These are phyloP conservation scores for Mycena venus DNA, from an alignment of 768 basidiomycete genomes.

Conservation along the genomic window DNA sequence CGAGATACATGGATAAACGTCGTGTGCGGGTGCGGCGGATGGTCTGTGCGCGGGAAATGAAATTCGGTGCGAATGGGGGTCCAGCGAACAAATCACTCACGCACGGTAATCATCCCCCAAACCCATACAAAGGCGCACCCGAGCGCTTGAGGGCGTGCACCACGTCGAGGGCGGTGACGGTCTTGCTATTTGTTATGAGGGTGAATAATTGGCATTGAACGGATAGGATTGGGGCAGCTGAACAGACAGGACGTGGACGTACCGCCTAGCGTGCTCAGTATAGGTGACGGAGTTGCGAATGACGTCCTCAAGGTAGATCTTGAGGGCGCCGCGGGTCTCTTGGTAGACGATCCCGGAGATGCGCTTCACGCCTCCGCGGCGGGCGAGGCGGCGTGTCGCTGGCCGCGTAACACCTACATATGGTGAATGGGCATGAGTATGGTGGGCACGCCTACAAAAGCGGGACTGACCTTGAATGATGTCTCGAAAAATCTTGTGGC, in stretches of 20 bases:
- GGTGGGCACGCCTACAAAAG: too few species aligned
- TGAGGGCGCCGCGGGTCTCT: slow-evolving; percentile 18
- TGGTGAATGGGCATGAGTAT: not conserved
- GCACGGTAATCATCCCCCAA: not conserved
- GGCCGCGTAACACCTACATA: slow-evolving; percentile 15
- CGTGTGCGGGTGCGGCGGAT: not conserved
- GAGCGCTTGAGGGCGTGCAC: slow-evolving; percentile 18
- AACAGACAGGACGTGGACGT: not conserved
- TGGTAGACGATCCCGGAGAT: slow-evolving; percentile 13
- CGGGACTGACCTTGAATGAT: slow-evolving; percentile 52
- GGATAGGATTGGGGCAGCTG: too few species aligned
- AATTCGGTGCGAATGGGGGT: not conserved
- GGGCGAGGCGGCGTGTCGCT: slow-evolving; percentile 5
- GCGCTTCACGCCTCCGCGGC: slow-evolving; percentile 22
- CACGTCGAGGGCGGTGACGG: slow-evolving; percentile 9
- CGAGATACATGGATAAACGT: not conserved
- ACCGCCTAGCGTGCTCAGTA: slow-evolving; percentile 7
- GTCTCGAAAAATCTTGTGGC: slow-evolving; percentile 78
- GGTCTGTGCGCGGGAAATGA: slow-evolving; percentile 9
- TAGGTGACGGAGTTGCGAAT: slow-evolving; percentile 15
- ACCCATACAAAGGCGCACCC: not conserved
- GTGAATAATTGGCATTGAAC: not conserved
- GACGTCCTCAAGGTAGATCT: slow-evolving; percentile 16
- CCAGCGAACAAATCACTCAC: not conserved
- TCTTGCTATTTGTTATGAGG: not conserved